A percentile compares a stretch with the other conserved stretches of the same genome.
Conservation (phyloP, 352 stramenopile species). For the Globisporangium alternatum region DNA sequence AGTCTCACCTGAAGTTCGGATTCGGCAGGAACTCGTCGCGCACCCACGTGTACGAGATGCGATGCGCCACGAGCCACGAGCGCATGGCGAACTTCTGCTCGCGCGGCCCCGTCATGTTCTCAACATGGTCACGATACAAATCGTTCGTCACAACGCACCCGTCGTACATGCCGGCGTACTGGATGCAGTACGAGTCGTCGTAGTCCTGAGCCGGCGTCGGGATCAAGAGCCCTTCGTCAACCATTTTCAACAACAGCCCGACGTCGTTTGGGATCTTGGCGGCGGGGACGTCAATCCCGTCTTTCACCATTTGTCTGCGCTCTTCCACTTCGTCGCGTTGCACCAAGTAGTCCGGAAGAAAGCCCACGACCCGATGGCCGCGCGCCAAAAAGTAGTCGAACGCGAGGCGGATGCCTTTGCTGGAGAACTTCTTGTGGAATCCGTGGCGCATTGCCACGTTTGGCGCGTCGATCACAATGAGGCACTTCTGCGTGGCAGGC, state of each 20-base stretch:
- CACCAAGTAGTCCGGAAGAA: constrained; percentile 83
- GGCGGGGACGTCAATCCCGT: constrained; percentile 30
- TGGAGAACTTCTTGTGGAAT: constrained; percentile 73
- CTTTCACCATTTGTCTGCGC: constrained; percentile 22
- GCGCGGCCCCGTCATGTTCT: constrained; percentile 55
- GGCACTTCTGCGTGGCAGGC: constrained; percentile 25
- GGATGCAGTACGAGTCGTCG: constrained; percentile 90
- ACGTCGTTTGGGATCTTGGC: constrained; percentile 76
- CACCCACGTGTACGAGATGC: constrained; percentile 88
- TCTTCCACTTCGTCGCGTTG: constrained; percentile 44
- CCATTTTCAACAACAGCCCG: constrained; percentile 57
- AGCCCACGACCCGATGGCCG: constrained; percentile 77
- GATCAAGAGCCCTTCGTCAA: constrained; percentile 71
- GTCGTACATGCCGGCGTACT: constrained; percentile 74
- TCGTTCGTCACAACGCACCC: constrained; percentile 88
- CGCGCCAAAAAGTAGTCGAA: constrained; percentile 66
- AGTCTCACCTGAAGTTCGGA: constrained; percentile 66
- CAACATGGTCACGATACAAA: constrained; percentile 82
- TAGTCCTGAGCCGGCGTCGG: constrained; percentile 85
- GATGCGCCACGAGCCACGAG: constrained; percentile 61
- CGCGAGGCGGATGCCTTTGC: constrained; percentile 63
- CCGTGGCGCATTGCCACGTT: constrained; percentile 86
- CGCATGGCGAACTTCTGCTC: constrained; percentile 62
- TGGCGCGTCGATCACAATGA: constrained; percentile 66
- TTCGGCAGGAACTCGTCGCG: constrained; percentile 87